phyloP scores from a whole-genome alignment of 495 filamentous ascomycete species.

The Apiosordaria backusii region DNA sequence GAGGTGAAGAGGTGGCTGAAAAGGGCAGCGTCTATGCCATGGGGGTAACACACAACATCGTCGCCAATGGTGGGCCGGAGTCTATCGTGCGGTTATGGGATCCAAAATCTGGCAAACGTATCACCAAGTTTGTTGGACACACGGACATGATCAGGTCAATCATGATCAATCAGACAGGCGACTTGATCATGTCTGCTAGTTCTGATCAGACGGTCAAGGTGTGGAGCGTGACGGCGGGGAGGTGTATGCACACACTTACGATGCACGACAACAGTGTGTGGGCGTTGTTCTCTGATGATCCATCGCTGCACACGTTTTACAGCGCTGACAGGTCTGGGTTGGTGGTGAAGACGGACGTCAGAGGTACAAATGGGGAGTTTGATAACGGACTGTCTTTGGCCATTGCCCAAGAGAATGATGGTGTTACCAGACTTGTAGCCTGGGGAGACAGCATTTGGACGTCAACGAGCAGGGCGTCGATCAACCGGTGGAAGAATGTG shows the following conservation, averaged over 20 bases:
- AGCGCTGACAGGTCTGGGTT: conserved; percentile 88
- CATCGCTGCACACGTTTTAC: conserved; percentile 82
- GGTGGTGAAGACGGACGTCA: conserved; percentile 89
- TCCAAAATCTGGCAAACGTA: conserved; percentile 77
- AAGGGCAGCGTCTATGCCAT: conserved; percentile 96
- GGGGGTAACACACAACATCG: conserved; percentile 63
- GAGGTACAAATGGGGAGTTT: conserved; percentile 64
- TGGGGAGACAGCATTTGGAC: conserved; percentile 87
- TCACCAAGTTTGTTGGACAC: conserved; percentile 97
- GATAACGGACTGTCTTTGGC: conserved; percentile 89
- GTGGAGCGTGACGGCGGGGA: conserved; percentile 90
- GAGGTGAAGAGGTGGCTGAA: conserved; percentile 70
- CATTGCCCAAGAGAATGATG: conserved; percentile 84
- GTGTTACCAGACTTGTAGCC: conserved; percentile 79
- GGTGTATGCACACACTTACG: conserved; percentile 95
- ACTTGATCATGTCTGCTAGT: conserved; percentile 90
- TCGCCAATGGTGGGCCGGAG: conserved; percentile 93
- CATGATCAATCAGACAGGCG: conserved; percentile 79
- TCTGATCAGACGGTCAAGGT: conserved; percentile 97
- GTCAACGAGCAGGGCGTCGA: conserved; percentile 87
- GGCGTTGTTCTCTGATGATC: conserved; percentile 88
- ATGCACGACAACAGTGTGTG: conserved; percentile 99
- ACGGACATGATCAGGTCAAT: conserved; percentile 93
- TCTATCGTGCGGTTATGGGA: conserved; percentile 94
- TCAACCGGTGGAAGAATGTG: conserved; percentile 89